Conservation (phyloP, 768 basidiomycete genomes). For the Fomitopsis pulvina region DNA sequence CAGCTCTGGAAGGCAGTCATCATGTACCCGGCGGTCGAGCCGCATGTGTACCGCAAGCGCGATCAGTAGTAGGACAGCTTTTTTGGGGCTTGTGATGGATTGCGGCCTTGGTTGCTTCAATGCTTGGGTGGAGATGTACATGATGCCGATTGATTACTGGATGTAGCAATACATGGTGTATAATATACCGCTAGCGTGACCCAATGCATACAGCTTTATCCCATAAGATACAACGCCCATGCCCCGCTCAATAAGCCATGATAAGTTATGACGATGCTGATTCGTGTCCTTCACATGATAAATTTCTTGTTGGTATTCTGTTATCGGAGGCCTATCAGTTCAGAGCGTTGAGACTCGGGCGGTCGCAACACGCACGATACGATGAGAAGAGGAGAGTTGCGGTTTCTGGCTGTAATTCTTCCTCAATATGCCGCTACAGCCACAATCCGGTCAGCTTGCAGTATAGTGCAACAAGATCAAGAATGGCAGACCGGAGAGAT, state of each 20-base stretch:
- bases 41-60: slow-evolving; percentile 41
- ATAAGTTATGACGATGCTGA: no score
- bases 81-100: no score
- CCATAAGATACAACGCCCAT: no score
- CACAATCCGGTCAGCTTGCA: slow-evolving; percentile 10
- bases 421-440: slow-evolving; percentile 42
- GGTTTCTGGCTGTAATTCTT: slow-evolving; percentile 66
- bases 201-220: no score
- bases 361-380: slow-evolving; percentile 52
- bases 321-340: background rate
- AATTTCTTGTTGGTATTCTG: slow-evolving; percentile 18
- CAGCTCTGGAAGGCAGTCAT: slow-evolving; percentile 66
- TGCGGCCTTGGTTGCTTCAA: no score
- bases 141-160: no score
- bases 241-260: no score
- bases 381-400: slow-evolving; percentile 68
- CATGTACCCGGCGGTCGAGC: slow-evolving; percentile 42
- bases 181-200: background rate
- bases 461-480: slow-evolving; percentile 46
- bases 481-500: slow-evolving; percentile 40
- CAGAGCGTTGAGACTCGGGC: slow-evolving; percentile 1
- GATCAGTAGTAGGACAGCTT: background rate
- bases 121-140: no score
- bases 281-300: no score
- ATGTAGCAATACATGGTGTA: background rate